Evolutionary conservation across 345 rosid species (phyloP), one percentile per base, ranked within the genome.

Genomic region (Citrus australasica): DNA sequence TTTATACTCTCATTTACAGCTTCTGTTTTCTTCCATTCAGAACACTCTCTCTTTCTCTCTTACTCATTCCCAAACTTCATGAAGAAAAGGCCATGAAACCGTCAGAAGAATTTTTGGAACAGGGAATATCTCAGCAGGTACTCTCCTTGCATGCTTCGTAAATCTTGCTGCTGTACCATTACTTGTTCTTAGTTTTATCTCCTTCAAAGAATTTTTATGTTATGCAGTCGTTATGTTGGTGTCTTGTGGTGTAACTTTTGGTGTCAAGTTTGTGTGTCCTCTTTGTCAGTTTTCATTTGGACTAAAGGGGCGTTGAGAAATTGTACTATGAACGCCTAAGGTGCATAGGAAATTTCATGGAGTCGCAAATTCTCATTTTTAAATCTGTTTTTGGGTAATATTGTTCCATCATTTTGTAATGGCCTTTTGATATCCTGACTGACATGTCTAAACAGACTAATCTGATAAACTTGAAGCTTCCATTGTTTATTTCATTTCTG

Each of bases 81-180:
- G 3, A 37, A 35, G 13, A 58, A 28, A 55, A 74, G 79, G 80
- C 80, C 85, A 90, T 89, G 94, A 83, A 76, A 86, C 88, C 84
- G 48, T 79, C 90, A 59, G 86, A 78, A 37, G 83, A 79, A 61
- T 71, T 65, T 63, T 62, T 81, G 67, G 94, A 90, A 80, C 86
- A 81, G 58, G 92, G 92, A 73, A 60, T 83, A 22, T 73, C 88
- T 84, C 87, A 71, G 8, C 87, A 90, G 96, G 96, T 89, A 82
- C 32, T 70, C 70, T 48, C 16, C 55, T 76, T 63, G 61, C 59
- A 55, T 63, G 58, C 48, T 9, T 7, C 61, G 16, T 22, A 38
- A 59, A 59, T 79, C 75, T 61, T 38, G 9, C 72, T 46, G 19
- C 24, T 7, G 38, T 27, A 7, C 28, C 70, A 33, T 40, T 28